A percentile compares a stretch with the other conserved stretches of the same genome.
These are phyloP conservation scores for Xylariaceae sp. DNA, from an alignment of 2,329 filamentous ascomycete species.

Conservation along the genomic window DNA sequence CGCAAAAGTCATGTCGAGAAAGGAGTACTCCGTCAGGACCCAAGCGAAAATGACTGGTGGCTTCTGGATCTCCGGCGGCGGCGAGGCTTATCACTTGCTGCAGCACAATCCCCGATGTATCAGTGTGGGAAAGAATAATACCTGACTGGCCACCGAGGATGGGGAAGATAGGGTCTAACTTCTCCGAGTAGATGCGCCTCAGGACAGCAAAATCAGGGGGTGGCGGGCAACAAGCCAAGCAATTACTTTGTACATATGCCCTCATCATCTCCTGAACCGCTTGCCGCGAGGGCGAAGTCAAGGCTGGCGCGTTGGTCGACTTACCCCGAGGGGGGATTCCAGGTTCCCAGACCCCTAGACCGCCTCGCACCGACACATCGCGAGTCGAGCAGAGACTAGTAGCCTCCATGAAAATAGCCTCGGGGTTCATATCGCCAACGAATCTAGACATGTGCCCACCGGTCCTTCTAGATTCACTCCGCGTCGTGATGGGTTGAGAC, in stretches of 20 bases:
- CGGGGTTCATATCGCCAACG: slow-evolving; percentile 62
- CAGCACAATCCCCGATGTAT: slow-evolving; percentile 44
- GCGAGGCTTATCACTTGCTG: slow-evolving; percentile 59
- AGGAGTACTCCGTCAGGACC: slow-evolving; percentile 44
- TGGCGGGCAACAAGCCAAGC: slow-evolving; percentile 52
- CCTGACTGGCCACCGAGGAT: slow-evolving; percentile 47
- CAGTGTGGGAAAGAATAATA: slow-evolving; percentile 31
- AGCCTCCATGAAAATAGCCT: slow-evolving; percentile 61
- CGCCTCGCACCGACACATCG: slow-evolving; percentile 50
- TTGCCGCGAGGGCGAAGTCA: slow-evolving; percentile 27
- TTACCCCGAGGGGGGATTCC: slow-evolving; percentile 27
- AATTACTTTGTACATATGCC: slow-evolving; percentile 49
- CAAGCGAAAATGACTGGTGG: slow-evolving; percentile 49
- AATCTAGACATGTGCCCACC: slow-evolving; percentile 48
- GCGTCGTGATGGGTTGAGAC: slow-evolving; percentile 11
- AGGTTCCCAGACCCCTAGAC: slow-evolving; percentile 59
- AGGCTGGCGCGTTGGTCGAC: slow-evolving; percentile 38
- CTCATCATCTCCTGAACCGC: slow-evolving; percentile 36
- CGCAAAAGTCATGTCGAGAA: slow-evolving; percentile 51
- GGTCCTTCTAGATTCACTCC: slow-evolving; percentile 25
- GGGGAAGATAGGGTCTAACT: slow-evolving; percentile 59
- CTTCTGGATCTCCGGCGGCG: slow-evolving; percentile 53
- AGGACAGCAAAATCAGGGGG: slow-evolving; percentile 50
- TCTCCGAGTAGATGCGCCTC: slow-evolving; percentile 50
- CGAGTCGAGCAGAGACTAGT: slow-evolving; percentile 44